Evolutionary conservation across 2,329 filamentous ascomycete species (phyloP).

Genomic region (Aureobasidium sp.): DNA sequence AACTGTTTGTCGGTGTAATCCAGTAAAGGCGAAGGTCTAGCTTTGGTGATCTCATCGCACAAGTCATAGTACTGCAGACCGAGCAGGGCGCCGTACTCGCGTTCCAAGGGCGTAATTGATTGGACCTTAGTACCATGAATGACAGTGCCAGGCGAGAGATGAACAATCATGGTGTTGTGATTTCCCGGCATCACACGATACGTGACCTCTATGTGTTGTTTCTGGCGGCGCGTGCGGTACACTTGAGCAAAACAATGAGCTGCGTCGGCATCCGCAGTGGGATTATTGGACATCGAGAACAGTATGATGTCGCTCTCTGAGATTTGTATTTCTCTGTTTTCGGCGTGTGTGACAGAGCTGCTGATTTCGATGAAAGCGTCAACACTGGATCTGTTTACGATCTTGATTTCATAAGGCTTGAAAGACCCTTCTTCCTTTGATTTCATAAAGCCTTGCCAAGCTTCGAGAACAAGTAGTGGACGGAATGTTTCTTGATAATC

Average conservation of each 20-base stretch:
- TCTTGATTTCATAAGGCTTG: conserved; percentile 76
- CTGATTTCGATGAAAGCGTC: conserved; percentile 91
- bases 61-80: conserved; percentile 93
- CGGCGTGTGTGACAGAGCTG: conserved; percentile 63
- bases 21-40: conserved; percentile 81
- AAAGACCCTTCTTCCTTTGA: conserved; percentile 76
- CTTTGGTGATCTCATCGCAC: conserved; percentile 81
- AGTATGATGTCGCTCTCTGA: conserved; percentile 84
- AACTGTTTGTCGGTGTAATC: conserved; percentile 69
- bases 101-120: conserved; percentile 87
- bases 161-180: conserved; percentile 18
- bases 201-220: conserved; percentile 70
- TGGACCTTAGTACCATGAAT: conserved; percentile 75
- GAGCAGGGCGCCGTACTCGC: conserved; percentile 86
- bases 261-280: conserved; percentile 54
- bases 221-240: conserved; percentile 70
- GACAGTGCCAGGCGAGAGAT: conserved; percentile 58
- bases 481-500: conserved; percentile 87
- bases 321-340: conserved; percentile 63
- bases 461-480: conserved; percentile 81
- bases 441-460: conserved; percentile 89
- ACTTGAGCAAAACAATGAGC: conserved; percentile 83
- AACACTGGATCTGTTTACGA: conserved; percentile 79
- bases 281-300: conserved; percentile 64
- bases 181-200: conserved; percentile 63